Percentiles rank a stretch among this genome's conserved stretches.
Conservation (phyloP, 2,329 filamentous ascomycete species). For the Thielaviopsis punctulata region DNA sequence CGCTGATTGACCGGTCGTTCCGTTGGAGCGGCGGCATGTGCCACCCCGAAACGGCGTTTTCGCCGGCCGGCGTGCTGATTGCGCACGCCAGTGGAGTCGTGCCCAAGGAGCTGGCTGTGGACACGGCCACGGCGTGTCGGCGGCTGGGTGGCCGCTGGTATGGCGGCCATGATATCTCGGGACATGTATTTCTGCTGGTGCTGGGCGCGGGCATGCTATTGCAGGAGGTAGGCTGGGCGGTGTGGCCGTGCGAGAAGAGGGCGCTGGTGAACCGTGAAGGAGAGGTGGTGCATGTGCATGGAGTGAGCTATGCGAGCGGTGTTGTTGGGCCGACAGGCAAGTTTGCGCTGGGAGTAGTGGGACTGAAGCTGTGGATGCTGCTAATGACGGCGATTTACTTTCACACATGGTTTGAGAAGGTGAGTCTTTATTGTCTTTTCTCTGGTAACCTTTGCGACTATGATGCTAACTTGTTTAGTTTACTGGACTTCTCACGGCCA, state of each 20-base stretch:
- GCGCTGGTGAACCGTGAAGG: conserved; percentile 50
- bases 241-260: conserved; percentile 42
- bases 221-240: conserved; percentile 56
- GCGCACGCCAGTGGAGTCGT: neutral
- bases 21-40: conserved; percentile 77
- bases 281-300: conserved; percentile 37
- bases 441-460: neutral
- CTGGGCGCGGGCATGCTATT: conserved; percentile 66
- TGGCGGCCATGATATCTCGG: conserved; percentile 92
- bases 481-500: conserved; percentile 34
- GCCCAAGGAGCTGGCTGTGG: conserved; percentile 19
- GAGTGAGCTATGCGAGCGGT: conserved; percentile 22
- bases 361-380: conserved; percentile 80
- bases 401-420: conserved; percentile 97
- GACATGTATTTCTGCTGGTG: conserved; percentile 85
- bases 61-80: conserved; percentile 1
- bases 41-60: conserved; percentile 32
- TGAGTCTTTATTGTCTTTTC: conserved; percentile 21
- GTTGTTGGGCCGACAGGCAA: conserved; percentile 31
- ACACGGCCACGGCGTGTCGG: conserved; percentile 69
- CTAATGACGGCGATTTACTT: conserved; percentile 98
- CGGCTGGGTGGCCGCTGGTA: conserved; percentile 66
- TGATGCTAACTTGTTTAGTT: conserved; percentile 23
- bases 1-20: conserved; percentile 81
- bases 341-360: conserved; percentile 46